Base-by-base conservation (phyloP, 2,329 filamentous ascomycete species). In the Chaetomiaceae sp. region DNA sequence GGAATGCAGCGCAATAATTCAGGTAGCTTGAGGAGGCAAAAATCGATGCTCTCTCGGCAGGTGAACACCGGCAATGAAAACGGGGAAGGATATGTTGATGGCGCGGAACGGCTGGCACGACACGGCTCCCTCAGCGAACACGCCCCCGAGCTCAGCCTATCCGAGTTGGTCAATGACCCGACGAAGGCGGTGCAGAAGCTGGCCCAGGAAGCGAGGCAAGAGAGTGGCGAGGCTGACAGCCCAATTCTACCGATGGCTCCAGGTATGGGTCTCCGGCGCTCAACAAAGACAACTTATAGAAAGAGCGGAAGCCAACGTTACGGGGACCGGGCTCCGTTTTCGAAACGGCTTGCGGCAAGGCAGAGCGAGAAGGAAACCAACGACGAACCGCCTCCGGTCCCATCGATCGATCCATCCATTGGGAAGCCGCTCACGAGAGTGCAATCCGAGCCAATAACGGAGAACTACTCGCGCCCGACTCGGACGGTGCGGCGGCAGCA, bases 11-110 rank as follows among this genome's bases (percentile, higher is more conserved):
- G 64, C 74, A 82, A 57, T 69, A 78, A 70, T 70, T 81, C 71
- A 67, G 81, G 81, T 14, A 80, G 87, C 34, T 68, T 97, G 58
- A 80, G 85, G 61, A 82, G 94, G 63, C 96, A 95, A 71, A 96
- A 94, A 71, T 97, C 92, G 0, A 96, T 95, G 89, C 77, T 99
- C 5, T 97, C 92, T 5, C 82, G 87, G 53, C 91, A 97, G 67
- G 88, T 99, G 54, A 88, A 96, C 61, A 87, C 82, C 59, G 82
- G 84, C 4, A 77, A 78, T 8, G 78, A 79, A 0, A 72, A 72
- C 54, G 76, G 73, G 16, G 78, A 82, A 33, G 84, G 82, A 34
- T 95, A 94, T 66, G 78, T 86, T 57, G 90, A 96, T 72, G 91
- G 90, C 18, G 87, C 90, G 14, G 91, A 95, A 55, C 79, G 84